Conservation (phyloP, 2,329 filamentous ascomycete genomes). For the Colletotrichum costaricense region DNA sequence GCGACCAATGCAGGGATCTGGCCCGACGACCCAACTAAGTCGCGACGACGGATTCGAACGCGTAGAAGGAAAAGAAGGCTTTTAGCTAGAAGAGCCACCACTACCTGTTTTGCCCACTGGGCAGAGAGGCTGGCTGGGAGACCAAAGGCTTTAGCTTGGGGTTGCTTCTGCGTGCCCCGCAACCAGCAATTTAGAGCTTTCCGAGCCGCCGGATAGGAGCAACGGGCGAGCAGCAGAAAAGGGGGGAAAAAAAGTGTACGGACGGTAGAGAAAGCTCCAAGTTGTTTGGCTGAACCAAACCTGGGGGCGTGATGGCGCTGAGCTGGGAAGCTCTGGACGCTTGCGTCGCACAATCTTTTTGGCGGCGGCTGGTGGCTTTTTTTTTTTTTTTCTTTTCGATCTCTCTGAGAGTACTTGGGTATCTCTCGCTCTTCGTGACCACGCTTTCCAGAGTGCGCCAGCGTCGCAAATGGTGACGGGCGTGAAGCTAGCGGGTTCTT, state of each 20-base stretch:
- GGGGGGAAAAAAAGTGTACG: no score
- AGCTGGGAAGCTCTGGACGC: neutral
- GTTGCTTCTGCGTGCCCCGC: neutral
- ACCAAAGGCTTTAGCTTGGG: neutral
- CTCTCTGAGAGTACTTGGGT: no score
- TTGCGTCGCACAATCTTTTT: conserved; percentile 14
- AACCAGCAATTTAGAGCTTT: conserved; percentile 9
- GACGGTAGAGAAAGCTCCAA: neutral
- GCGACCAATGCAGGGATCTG: neutral
- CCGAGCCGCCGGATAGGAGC: conserved; percentile 17
- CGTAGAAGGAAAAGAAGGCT: conserved; percentile 10
- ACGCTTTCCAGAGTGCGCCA: neutral
- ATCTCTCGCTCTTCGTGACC: neutral
- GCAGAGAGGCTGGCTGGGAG: conserved; percentile 14
- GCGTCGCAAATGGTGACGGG: conserved; percentile 14
- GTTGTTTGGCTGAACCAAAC: neutral
- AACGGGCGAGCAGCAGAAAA: neutral
- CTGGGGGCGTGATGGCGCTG: conserved; percentile 19
- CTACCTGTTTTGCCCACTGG: neutral
- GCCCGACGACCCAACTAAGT: neutral
- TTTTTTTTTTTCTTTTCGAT: neutral
- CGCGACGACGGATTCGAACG: neutral
- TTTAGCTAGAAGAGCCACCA: neutral
- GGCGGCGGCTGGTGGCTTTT: neutral
- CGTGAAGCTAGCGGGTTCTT: conserved; percentile 7